Base-by-base conservation (phyloP, 2,329 filamentous ascomycete genomes). In the Aspergillus piperis region DNA sequence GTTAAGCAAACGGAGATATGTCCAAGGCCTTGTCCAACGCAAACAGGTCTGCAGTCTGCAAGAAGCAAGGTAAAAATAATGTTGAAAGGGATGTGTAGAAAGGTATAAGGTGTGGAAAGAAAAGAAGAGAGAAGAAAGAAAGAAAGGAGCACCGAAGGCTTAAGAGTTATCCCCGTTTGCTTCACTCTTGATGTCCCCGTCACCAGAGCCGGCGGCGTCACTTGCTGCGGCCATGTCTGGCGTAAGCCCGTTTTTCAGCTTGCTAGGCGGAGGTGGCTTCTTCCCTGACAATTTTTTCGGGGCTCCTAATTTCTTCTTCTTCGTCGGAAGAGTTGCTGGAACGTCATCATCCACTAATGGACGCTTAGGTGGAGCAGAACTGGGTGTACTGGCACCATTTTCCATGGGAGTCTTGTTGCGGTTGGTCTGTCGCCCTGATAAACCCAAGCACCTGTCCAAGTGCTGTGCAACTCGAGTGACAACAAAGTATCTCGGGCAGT, bases 401-500 rank as follows among this genome's bases (percentile, higher is more conserved):
- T 82, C 65, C 71, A 78, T 57, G 67, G 76, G 64, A 63, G 80
- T 67, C 71, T 81, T 73, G 71, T 81, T 71, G 67, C 81, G 69
- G 68, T 78, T 65, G 68, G 79, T 80, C 64, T 81, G 80, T 11
- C 85, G 76, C 1, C 84, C 84, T 19, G 80, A 82, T 27, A 86
- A 80, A 23, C 84, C 84, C 64, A 88, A 77, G 64, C 85, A 88
- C 62, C 86, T 84, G 64, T 87, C 85, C 57, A 87, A 69, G 69
- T 88, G 85, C 68, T 86, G 84, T 15, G 84, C 84, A 54, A 87
- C 84, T 51, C 84, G 79, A 25, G 83, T 86, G 64, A 86, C 85
- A 60, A 86, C 81, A 66, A 87, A 76, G 70, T 84, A 86, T 30
- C 85, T 80, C 64, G 86, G 86, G 69, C 85, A 88, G 64, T 82